Evolutionary conservation across 768 basidiomycete genomes (phyloP), one percentile per base, ranked within the genome.

Genomic region (Multifurca ochricompacta): DNA sequence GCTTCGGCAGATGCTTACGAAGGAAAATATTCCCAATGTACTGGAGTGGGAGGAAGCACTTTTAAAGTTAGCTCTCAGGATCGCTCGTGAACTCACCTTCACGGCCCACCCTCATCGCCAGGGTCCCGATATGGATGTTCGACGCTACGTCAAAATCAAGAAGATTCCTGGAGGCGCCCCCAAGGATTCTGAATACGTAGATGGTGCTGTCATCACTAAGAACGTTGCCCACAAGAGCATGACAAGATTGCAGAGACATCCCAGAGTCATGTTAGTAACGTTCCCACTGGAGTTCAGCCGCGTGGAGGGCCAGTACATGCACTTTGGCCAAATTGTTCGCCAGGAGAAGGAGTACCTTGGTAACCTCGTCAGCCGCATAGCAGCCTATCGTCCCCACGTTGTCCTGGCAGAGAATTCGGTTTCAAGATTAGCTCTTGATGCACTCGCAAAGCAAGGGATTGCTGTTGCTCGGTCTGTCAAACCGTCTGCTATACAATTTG

Each of bases 181-280:
- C 18, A 79, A 75, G 25, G 91, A 99, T 67, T 96, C 92, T 4
- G 96, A 99, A 72, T 98, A 93, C 66, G 91, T 99, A 41, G 88
- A 92, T 51, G 96, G 96, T 11, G 90, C 87, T 4, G 92, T 98
- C 53, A 96, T 97, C 64, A 94, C 95, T 16, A 98, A 99, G 76
- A 97, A 97, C 63, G 85, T 98, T 8, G 90, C 93, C 2, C 94
- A 98, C 69, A 97, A 97, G 69, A 80, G 83, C 60, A 97, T 99
- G 95, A 76, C 87, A 18, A 77, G 91, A 46, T 74, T 75, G 19
- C 79, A 91, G 59, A 76, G 78, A 43, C 91, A 93, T 64, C 93
- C 96, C 2, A 84, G 94, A 14, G 80, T 99, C 63, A 96, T 98
- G 93, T 79, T 97, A 19, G 84, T 97, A 51, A 94, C 94, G 1